Evolutionary conservation across 2,329 filamentous ascomycete genomes (phyloP).

Genomic region (Monosporascus cannonballus): DNA sequence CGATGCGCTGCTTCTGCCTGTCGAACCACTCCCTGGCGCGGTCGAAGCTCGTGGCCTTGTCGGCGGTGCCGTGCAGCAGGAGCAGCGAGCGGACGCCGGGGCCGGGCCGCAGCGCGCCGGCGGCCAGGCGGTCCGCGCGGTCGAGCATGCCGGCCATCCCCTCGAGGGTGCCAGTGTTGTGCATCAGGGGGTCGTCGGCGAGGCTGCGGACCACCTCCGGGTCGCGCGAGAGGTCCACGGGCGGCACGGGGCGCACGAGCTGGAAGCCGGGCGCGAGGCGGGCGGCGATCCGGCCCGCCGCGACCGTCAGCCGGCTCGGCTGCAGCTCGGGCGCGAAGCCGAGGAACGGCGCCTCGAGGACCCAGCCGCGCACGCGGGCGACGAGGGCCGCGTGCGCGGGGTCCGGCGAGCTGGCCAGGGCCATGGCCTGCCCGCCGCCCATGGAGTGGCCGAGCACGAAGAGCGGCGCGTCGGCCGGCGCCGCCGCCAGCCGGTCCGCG

Average conservation of each 20-base stretch:
- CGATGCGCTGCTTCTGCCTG: slow-evolving; percentile 37
- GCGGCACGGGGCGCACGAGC: slow-evolving; percentile 59
- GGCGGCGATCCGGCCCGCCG: slow-evolving; percentile 60
- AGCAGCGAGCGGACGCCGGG: slow-evolving; percentile 57
- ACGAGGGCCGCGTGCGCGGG: slow-evolving; percentile 46
- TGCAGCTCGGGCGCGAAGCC: slow-evolving; percentile 60
- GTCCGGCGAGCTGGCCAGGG: slow-evolving; percentile 43
- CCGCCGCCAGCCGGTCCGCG: slow-evolving; percentile 42
- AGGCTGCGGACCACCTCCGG: slow-evolving; percentile 54
- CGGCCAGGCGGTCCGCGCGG: slow-evolving; percentile 55
- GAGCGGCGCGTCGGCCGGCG: slow-evolving; percentile 47
- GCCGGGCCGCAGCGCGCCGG: slow-evolving; percentile 47
- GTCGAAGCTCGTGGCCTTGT: slow-evolving; percentile 61
- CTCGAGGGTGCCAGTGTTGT: slow-evolving; percentile 82
- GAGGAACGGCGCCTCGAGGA: slow-evolving; percentile 75
- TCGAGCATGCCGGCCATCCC: slow-evolving; percentile 73
- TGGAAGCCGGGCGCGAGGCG: slow-evolving; percentile 62
- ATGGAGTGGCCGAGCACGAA: slow-evolving; percentile 90
- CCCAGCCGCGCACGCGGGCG: slow-evolving; percentile 60
- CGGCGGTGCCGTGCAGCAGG: slow-evolving; percentile 70
- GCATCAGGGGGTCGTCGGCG: slow-evolving; percentile 62
- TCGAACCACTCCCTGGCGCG: slow-evolving; percentile 61
- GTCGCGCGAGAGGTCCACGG: slow-evolving; percentile 62
- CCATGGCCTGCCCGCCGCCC: slow-evolving; percentile 75
- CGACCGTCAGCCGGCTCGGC: slow-evolving; percentile 58